Conservation (phyloP, 495 filamentous ascomycete genomes). For the Bombardia bombarda region DNA sequence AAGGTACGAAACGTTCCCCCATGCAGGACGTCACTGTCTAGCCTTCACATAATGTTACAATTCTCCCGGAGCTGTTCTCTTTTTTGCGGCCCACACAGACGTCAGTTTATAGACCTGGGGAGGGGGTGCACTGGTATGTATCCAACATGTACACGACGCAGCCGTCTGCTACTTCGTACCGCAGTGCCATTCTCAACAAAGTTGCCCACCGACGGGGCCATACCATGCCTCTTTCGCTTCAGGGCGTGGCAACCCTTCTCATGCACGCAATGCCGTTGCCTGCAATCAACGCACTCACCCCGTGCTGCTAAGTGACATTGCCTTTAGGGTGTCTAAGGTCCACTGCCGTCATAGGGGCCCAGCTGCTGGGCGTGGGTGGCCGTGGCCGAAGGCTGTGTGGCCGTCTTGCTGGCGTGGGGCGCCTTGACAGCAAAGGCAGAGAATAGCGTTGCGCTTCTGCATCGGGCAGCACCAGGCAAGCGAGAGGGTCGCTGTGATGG, state of each 20-base stretch:
- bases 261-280: conserved; percentile 14
- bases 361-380: conserved; percentile 2
- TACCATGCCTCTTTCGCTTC: not conserved
- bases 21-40: conserved; percentile 6
- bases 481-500: conserved; percentile 9
- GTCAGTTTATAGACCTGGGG: too few relatives aligned
- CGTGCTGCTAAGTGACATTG: too few relatives aligned
- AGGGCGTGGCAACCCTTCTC: not conserved
- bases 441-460: conserved; percentile 7
- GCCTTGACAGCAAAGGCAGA: conserved; percentile 2
- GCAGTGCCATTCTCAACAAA: too few relatives aligned
- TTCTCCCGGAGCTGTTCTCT: conserved; percentile 10
- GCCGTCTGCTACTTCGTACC: too few relatives aligned
- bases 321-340: conserved; percentile 3
- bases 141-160: too few relatives aligned
- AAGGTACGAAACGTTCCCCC: not conserved
- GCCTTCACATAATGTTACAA: conserved; percentile 1
- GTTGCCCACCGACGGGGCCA: too few relatives aligned
- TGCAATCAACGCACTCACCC: conserved; percentile 6
- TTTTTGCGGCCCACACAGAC: not conserved
- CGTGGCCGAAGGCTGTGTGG: conserved; percentile 1
- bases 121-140: too few relatives aligned
- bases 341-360: conserved; percentile 12
- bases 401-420: conserved; percentile 5
- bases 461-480: conserved; percentile 12